A percentile compares a stretch with the other conserved stretches of the same genome.
Evolutionary conservation across 1,139 yeast species (phyloP).

Genomic region (Nadsonia starkeyi-henricii): DNA sequence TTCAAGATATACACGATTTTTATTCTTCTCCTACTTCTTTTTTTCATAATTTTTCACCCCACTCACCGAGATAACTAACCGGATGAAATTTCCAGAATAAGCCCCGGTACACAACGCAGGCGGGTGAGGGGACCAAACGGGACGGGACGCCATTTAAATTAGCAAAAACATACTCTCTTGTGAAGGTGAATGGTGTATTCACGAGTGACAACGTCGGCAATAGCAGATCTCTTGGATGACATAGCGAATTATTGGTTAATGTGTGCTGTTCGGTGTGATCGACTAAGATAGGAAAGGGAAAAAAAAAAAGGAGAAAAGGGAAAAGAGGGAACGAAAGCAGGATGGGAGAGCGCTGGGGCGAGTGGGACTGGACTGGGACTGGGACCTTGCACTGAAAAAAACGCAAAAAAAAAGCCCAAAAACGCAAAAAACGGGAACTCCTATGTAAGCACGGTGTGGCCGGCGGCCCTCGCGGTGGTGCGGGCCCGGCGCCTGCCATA

Average conservation of each 20-base stretch:
- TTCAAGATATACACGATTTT: too few relatives aligned
- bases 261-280: not conserved
- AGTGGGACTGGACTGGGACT: not conserved
- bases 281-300: not conserved
- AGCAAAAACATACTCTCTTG: constrained; percentile 73
- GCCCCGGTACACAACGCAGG: too few relatives aligned
- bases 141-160: too few relatives aligned
- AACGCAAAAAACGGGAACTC: too few relatives aligned
- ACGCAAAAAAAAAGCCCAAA: not conserved
- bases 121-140: too few relatives aligned
- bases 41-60: too few relatives aligned
- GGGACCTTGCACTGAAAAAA: not conserved
- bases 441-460: too few relatives aligned
- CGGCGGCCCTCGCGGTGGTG: too few relatives aligned
- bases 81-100: too few relatives aligned
- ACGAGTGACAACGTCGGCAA: constrained; percentile 99
- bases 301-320: not conserved
- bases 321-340: not conserved
- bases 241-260: not conserved
- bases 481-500: too few relatives aligned
- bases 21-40: too few relatives aligned
- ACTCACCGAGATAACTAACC: too few relatives aligned
- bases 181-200: constrained; percentile 99
- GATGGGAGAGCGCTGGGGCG: not conserved
- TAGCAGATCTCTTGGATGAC: constrained; percentile 38